These are phyloP conservation scores for Gossypium arboreum DNA, from an alignment of 345 rosid genomes.

Conservation along the genomic window DNA sequence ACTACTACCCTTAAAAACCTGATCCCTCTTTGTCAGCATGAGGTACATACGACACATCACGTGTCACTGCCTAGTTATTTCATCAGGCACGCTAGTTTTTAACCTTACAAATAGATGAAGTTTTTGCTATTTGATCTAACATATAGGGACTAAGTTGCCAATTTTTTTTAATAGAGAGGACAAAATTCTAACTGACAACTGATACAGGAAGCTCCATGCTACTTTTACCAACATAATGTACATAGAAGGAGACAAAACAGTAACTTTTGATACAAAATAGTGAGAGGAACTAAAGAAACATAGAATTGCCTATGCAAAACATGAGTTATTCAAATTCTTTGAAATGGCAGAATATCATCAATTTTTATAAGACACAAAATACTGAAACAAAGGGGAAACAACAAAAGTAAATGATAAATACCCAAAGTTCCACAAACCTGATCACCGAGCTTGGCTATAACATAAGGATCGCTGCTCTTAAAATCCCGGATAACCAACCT, in stretches of 20 bases:
- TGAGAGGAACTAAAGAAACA: not conserved
- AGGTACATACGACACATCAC: no score
- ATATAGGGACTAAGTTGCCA: no score
- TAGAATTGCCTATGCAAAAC: not conserved
- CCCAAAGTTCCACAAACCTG: slow-evolving; percentile 41
- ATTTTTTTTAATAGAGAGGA: no score
- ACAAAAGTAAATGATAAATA: not conserved
- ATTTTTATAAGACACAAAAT: not conserved
- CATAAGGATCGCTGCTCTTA: slow-evolving; percentile 97
- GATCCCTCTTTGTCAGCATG: no score
- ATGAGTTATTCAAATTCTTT: not conserved
- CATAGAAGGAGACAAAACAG: not conserved
- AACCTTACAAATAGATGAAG: no score
- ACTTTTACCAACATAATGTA: not conserved
- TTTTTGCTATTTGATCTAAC: no score
- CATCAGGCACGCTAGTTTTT: no score
- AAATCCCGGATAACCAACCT: slow-evolving; percentile 83
- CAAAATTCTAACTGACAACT: no score
- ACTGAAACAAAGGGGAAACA: not conserved
- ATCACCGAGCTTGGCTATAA: slow-evolving; percentile 72
- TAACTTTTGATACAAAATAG: not conserved
- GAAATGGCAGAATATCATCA: not conserved
- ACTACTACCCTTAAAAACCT: no score
- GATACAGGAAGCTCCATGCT: no score
- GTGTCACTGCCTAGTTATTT: no score